Conservation (phyloP, 768 basidiomycete genomes). For the Mycena vitilis region DNA sequence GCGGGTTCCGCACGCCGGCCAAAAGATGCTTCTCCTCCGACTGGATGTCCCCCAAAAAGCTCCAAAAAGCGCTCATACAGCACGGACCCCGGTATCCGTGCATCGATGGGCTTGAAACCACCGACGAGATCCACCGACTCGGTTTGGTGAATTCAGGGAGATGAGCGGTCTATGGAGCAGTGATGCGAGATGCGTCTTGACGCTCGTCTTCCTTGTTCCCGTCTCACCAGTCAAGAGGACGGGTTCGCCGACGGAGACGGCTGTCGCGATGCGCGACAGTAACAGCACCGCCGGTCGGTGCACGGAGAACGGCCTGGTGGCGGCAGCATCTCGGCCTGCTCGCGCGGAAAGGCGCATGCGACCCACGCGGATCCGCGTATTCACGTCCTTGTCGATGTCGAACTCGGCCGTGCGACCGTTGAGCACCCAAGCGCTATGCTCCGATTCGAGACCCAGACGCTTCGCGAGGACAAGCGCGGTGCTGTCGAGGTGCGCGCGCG, state of each 20-base stretch:
- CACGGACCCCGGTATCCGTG: constrained; percentile 77
- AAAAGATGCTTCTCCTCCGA: constrained; percentile 83
- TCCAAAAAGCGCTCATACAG: constrained; percentile 82
- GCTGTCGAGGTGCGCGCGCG: constrained; percentile 59
- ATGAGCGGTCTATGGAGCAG: constrained; percentile 81
- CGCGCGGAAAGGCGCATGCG: constrained; percentile 68
- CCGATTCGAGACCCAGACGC: constrained; percentile 73
- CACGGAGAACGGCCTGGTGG: constrained; percentile 81
- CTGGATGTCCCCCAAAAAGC: constrained; percentile 91
- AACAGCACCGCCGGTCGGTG: constrained; percentile 86
- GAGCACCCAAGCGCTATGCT: constrained; percentile 79
- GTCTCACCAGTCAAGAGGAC: constrained; percentile 96
- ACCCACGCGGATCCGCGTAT: constrained; percentile 74
- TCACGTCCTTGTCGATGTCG: constrained; percentile 73
- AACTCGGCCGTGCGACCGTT: constrained; percentile 74
- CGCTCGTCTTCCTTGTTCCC: constrained; percentile 98
- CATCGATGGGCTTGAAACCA: constrained; percentile 96
- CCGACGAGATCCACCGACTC: constrained; percentile 95
- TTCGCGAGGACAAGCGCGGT: constrained; percentile 68
- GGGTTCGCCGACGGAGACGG: constrained; percentile 81
- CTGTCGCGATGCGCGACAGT: constrained; percentile 82
- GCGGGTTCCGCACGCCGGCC: constrained; percentile 80
- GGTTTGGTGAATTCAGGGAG: constrained; percentile 94
- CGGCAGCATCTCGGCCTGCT: constrained; percentile 45
- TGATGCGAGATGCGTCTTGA: constrained; percentile 86